A percentile compares a stretch with the other conserved stretches of the same genome.
phyloP scores from a whole-genome alignment of 208 protist species.

The Naegleria gruberi region DNA sequence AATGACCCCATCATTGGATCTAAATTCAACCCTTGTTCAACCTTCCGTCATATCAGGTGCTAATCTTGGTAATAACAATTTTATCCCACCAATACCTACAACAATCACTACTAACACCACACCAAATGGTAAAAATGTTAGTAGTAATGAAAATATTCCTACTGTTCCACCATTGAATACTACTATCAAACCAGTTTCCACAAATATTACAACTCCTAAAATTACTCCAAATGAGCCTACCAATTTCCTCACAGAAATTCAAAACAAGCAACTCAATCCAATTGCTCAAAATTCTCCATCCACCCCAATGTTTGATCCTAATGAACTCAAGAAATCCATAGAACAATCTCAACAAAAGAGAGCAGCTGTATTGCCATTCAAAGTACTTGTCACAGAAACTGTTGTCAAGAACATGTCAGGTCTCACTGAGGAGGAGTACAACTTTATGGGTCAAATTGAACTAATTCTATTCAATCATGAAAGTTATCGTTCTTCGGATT shows the following conservation, averaged over 20 bases:
- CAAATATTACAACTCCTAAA: not conserved
- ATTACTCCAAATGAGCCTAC: not conserved
- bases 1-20: no score
- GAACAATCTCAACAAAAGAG: not conserved
- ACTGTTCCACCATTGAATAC: no score
- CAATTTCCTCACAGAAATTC: not conserved
- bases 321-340: not conserved
- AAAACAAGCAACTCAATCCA: not conserved
- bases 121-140: not conserved
- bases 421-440: not conserved
- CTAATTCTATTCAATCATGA: not conserved
- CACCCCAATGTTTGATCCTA: not conserved
- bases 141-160: no score
- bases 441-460: not conserved
- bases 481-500: not conserved
- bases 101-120: not conserved
- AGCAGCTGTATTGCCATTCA: not conserved
- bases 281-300: no score
- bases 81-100: not conserved
- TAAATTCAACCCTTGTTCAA: not conserved
- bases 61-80: no score
- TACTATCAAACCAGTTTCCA: no score
- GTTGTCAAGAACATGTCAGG: not conserved
- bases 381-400: not conserved
- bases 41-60: not conserved